Conservation (phyloP, 495 filamentous ascomycete genomes). For the Penicillium dipodomyicola region DNA sequence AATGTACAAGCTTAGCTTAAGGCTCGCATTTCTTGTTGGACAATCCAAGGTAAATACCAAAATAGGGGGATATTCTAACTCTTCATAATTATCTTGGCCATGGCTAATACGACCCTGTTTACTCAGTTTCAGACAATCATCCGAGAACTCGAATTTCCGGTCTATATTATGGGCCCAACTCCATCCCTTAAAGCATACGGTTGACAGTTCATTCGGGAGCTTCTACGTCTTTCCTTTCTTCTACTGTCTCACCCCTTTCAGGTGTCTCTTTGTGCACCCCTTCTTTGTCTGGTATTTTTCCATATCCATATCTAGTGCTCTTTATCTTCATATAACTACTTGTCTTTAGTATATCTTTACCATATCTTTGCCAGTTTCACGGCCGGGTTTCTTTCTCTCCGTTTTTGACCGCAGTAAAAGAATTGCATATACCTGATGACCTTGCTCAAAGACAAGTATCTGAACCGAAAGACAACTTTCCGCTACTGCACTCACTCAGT, state of each 20-base stretch:
- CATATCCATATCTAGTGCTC: background rate
- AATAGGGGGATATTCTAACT: background rate
- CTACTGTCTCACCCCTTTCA: background rate
- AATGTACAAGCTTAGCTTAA: background rate
- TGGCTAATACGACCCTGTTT: background rate
- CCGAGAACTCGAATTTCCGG: conserved; percentile 3
- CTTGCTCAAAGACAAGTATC: too few relatives aligned
- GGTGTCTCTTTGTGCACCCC: background rate
- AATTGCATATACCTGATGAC: background rate
- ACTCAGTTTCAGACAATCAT: background rate
- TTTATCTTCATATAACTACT: background rate
- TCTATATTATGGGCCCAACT: background rate
- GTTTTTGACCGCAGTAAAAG: background rate
- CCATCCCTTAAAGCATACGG: background rate
- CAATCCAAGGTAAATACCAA: background rate
- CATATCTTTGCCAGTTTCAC: background rate
- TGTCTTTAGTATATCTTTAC: background rate
- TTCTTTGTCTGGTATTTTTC: background rate
- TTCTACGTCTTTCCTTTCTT: background rate
- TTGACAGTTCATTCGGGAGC: background rate
- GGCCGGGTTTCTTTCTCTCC: background rate
- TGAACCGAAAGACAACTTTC: too few relatives aligned
- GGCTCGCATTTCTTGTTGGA: conserved; percentile 3
- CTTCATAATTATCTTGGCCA: background rate
- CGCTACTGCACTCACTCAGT: too few relatives aligned